phyloP scores from a whole-genome alignment of 2,329 filamentous ascomycete genomes.

The Clonostachys chloroleuca region DNA sequence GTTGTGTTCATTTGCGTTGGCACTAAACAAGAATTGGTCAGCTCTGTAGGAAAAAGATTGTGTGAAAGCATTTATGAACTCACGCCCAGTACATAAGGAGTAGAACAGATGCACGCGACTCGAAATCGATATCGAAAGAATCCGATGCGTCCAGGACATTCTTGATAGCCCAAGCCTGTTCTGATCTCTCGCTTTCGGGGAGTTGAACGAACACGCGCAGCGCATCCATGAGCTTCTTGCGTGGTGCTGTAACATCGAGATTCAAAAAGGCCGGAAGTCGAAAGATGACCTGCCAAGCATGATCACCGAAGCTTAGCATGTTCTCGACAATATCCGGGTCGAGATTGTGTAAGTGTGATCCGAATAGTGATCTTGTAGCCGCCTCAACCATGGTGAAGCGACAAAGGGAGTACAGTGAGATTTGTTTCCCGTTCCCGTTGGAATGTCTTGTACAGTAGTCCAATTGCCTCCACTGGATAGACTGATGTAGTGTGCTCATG shows the following conservation, averaged over 20 bases:
- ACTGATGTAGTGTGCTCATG: not conserved
- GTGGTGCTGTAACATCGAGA: not conserved
- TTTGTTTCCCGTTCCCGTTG: not conserved
- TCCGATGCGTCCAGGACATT: not conserved
- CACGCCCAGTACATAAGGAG: not conserved
- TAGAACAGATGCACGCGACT: not conserved
- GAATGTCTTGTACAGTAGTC: not conserved
- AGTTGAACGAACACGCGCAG: not conserved
- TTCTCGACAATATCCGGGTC: not conserved
- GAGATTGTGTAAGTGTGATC: slow-evolving; percentile 2
- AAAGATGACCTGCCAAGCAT: not conserved
- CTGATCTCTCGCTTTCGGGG: not conserved
- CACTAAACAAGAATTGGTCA: not conserved
- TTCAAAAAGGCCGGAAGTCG: no score
- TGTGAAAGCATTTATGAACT: not conserved
- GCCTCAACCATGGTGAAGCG: slow-evolving; percentile 4
- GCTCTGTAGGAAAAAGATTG: not conserved
- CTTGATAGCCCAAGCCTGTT: not conserved
- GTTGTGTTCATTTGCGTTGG: not conserved
- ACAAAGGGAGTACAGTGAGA: not conserved
- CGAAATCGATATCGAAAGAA: not conserved
- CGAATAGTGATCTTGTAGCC: slow-evolving; percentile 2
- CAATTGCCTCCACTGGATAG: slow-evolving; percentile 3
- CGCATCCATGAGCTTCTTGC: not conserved
- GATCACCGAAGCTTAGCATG: not conserved